A percentile compares a stretch with the other conserved stretches of the same genome.
Conservation (phyloP, 441 rosid species). For the Viola pubescens region DNA sequence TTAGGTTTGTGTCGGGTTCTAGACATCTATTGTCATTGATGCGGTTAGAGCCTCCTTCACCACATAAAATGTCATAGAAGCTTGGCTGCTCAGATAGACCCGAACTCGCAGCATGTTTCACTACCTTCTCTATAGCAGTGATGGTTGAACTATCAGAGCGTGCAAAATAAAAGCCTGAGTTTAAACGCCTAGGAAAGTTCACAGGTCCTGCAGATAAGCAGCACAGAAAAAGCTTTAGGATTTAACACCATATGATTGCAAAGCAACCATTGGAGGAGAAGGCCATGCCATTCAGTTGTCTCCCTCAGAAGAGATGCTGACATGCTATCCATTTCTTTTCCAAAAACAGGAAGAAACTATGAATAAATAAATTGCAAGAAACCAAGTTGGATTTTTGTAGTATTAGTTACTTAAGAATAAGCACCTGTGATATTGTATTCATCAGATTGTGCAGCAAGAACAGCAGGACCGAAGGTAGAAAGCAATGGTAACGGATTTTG, state of each 20-base stretch:
- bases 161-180: conserved; percentile 89
- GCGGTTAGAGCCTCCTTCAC: conserved; percentile 69
- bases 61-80: conserved; percentile 84
- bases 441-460: conserved; percentile 80
- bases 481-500: conserved; percentile 64
- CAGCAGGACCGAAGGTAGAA: conserved; percentile 58
- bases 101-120: conserved; percentile 72
- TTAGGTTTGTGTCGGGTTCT: conserved; percentile 68
- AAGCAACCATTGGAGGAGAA: background rate
- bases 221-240: background rate
- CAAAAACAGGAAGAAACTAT: background rate
- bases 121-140: conserved; percentile 79
- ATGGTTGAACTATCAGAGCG: conserved; percentile 52
- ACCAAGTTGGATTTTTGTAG: background rate
- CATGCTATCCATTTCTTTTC: background rate
- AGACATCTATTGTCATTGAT: conserved; percentile 49
- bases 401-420: conserved; percentile 4
- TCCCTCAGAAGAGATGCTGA: too few relatives aligned
- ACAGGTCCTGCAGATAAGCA: conserved; percentile 48
- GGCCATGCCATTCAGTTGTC: background rate
- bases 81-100: conserved; percentile 89
- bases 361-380: background rate
- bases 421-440: conserved; percentile 74
- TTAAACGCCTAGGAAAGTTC: conserved; percentile 83
- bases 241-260: background rate